phyloP scores from a whole-genome alignment of 179 eudicot genomes.

The Beta corolliflora region DNA sequence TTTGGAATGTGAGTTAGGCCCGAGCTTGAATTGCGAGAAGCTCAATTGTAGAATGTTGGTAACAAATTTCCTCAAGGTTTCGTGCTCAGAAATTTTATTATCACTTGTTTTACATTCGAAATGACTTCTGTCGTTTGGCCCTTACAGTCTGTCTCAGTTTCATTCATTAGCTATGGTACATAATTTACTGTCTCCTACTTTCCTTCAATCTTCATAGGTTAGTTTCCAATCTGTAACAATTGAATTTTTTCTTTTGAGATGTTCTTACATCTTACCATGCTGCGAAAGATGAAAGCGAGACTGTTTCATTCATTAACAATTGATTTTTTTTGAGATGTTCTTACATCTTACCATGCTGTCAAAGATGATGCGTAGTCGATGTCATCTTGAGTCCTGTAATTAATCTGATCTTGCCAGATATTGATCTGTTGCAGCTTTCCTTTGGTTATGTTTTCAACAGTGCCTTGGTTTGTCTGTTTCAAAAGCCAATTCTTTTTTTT shows the following conservation, averaged over 20 bases:
- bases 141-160: neutral
- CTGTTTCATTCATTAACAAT: no score
- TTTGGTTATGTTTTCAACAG: neutral
- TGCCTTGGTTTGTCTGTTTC: neutral
- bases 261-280: neutral
- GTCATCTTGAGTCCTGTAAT: neutral
- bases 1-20: neutral
- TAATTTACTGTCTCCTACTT: neutral
- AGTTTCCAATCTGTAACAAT: neutral
- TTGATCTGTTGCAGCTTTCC: constrained; percentile 8
- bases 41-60: neutral
- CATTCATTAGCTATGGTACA: neutral
- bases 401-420: neutral
- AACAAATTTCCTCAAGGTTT: neutral
- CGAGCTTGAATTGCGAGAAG: neutral
- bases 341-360: no score
- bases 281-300: neutral
- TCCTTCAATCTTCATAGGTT: neutral
- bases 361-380: no score
- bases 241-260: neutral
- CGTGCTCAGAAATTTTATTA: neutral
- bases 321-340: no score
- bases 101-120: neutral
- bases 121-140: neutral
- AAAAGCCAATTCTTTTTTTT: no score